These are phyloP conservation scores for Pythium plurisporium DNA, from an alignment of 352 stramenopile genomes.

Conservation along the genomic window DNA sequence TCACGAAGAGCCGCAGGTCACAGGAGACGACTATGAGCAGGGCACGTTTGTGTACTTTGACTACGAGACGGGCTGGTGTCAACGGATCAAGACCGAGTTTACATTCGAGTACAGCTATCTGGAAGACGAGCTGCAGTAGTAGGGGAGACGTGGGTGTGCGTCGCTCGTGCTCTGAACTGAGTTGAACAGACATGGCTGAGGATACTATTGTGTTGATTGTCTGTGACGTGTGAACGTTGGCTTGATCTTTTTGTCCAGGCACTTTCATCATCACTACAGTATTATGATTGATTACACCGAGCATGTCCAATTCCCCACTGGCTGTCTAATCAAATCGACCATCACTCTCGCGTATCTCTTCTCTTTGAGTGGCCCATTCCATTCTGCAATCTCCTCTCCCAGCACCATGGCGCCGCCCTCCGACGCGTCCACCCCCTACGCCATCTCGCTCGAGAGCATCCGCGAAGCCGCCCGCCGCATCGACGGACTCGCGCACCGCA, in stretches of 20 bases:
- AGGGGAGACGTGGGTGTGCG: too few relatives aligned
- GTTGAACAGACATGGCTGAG: too few relatives aligned
- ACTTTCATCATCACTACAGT: too few relatives aligned
- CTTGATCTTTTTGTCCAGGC: too few relatives aligned
- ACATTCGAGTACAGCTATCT: constrained; percentile 98
- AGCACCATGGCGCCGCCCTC: not conserved
- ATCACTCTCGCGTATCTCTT: not conserved
- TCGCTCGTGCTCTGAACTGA: too few relatives aligned
- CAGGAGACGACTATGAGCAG: constrained; percentile 98
- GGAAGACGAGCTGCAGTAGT: constrained; percentile 85
- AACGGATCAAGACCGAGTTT: constrained; percentile 99
- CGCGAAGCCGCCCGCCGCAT: constrained; percentile 46
- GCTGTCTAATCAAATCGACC: not conserved
- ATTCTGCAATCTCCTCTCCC: not conserved
- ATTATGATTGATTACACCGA: too few relatives aligned
- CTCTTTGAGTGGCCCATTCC: not conserved
- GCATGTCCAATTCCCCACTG: not conserved
- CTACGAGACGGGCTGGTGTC: constrained; percentile 98
- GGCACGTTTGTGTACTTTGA: constrained; percentile 99
- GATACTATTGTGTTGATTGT: too few relatives aligned
- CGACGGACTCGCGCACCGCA: constrained; percentile 49
- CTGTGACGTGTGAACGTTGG: too few relatives aligned
- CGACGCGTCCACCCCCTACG: constrained; percentile 28
- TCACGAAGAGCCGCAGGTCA: constrained; percentile 94
- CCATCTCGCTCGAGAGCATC: constrained; percentile 55